Percentiles rank a stretch among this genome's conserved stretches.
Evolutionary conservation across 2,329 filamentous ascomycete species (phyloP).

Genomic region (Diaporthe longicolla): DNA sequence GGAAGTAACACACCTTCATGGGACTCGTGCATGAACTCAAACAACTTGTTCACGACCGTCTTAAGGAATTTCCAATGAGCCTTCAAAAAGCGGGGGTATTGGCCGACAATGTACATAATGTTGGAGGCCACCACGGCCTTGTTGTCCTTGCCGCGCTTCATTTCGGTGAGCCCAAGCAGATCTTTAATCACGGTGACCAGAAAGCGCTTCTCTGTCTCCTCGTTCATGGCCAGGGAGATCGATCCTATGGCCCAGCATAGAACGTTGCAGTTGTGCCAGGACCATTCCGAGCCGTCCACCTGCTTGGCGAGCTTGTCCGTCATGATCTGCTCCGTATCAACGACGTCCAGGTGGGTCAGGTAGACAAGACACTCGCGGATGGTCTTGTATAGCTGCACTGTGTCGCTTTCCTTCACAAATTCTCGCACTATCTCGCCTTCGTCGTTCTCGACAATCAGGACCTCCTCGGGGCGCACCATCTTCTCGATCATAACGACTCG

Average conservation of each 20-base stretch:
- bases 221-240: constrained; percentile 98
- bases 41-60: constrained; percentile 99
- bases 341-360: constrained; percentile 95
- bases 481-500: constrained; percentile 99
- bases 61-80: constrained; percentile 99
- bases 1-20: constrained; percentile 80
- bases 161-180: constrained; percentile 94
- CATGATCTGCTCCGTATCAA: constrained; percentile 99
- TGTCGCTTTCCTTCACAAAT: constrained; percentile 99
- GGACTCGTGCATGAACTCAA: constrained; percentile 99
- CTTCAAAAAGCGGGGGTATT: constrained; percentile 98
- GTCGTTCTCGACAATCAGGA: constrained; percentile 99
- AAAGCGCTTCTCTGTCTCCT: constrained; percentile 99
- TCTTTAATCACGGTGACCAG: constrained; percentile 99
- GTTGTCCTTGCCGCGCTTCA: constrained; percentile 99
- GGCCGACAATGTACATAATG: constrained; percentile 99
- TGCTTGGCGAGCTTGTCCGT: constrained; percentile 97
- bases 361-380: constrained; percentile 98
- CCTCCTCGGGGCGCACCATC: constrained; percentile 98
- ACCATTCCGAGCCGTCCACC: constrained; percentile 97
- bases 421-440: constrained; percentile 99
- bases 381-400: constrained; percentile 99
- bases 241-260: constrained; percentile 99
- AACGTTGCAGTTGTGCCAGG: constrained; percentile 99
- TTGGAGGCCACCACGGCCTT: constrained; percentile 99